Conservation (phyloP, 495 filamentous ascomycete species). For the Neurospora sp. region DNA sequence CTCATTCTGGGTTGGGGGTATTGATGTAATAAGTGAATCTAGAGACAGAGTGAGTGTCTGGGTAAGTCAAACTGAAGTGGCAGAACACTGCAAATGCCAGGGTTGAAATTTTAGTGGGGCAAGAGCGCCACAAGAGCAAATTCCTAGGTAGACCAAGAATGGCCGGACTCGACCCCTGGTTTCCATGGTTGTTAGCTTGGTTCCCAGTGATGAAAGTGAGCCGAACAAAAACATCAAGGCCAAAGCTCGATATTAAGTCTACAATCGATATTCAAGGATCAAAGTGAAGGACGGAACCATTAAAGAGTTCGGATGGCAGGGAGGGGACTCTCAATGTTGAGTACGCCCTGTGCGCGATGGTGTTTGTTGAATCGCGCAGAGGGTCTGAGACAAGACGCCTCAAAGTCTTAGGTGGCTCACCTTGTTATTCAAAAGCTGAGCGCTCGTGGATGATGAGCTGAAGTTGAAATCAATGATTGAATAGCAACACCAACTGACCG, state of each 20-base stretch:
- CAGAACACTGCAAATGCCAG: neutral
- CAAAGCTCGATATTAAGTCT: neutral
- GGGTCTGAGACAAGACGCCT: neutral
- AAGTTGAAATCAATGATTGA: neutral
- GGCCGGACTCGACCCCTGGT: neutral
- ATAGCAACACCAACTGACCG: neutral
- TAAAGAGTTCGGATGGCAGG: neutral
- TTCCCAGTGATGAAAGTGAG: neutral
- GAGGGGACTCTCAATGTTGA: neutral
- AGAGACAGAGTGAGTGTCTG: neutral
- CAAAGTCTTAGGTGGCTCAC: neutral
- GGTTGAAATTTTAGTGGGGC: neutral
- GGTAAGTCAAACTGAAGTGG: neutral
- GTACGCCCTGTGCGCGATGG: neutral
- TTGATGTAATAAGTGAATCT: neutral
- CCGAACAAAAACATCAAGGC: neutral
- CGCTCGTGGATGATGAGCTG: neutral
- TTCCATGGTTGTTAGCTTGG: neutral
- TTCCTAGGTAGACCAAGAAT: neutral
- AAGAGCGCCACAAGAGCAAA: neutral
- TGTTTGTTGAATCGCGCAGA: neutral
- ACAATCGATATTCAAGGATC: neutral
- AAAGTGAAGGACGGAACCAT: neutral
- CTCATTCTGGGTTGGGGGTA: neutral
- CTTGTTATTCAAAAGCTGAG: neutral